phyloP scores from a whole-genome alignment of 169 alveolate species.

The Cryptosporidium ryanae region DNA sequence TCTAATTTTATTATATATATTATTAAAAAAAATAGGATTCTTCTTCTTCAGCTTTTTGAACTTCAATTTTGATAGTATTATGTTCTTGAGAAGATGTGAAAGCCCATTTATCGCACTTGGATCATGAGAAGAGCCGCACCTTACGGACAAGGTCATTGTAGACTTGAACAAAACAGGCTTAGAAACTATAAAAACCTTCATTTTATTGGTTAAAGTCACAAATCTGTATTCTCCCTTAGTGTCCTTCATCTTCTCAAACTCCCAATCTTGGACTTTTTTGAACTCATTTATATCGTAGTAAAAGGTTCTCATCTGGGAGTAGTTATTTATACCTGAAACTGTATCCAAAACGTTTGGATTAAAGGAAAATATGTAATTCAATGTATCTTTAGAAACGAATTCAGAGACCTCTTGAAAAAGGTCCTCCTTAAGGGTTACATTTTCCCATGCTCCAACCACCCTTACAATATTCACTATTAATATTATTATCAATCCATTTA shows the following conservation, averaged over 20 bases:
- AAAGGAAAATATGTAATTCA: conserved; percentile 20
- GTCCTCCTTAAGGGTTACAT: background rate
- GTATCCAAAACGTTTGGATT: conserved; percentile 36
- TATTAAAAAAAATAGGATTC: conserved; percentile 35
- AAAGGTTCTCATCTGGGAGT: conserved; percentile 28
- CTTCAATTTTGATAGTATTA: conserved; percentile 33
- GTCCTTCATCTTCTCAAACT: conserved; percentile 16
- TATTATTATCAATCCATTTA: no score
- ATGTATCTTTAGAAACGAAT: conserved; percentile 42
- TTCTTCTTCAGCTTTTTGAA: background rate
- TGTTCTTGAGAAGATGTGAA: conserved; percentile 24
- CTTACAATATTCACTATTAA: no score
- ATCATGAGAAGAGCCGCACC: conserved; percentile 42
- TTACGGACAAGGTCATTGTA: conserved; percentile 17
- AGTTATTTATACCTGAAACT: conserved; percentile 4
- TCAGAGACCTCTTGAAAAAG: conserved; percentile 28
- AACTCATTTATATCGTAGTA: conserved; percentile 48
- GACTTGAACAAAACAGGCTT: conserved; percentile 41
- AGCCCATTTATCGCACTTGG: conserved; percentile 8
- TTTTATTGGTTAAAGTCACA: conserved; percentile 29
- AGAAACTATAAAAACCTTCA: conserved; percentile 40
- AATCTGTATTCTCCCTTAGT: conserved; percentile 32
- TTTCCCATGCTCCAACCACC: no score
- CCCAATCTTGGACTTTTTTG: conserved; percentile 23
- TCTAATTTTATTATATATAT: conserved; percentile 15